Conservation (phyloP, 805 yeast genomes). For the Metschnikowia henanensis region DNA sequence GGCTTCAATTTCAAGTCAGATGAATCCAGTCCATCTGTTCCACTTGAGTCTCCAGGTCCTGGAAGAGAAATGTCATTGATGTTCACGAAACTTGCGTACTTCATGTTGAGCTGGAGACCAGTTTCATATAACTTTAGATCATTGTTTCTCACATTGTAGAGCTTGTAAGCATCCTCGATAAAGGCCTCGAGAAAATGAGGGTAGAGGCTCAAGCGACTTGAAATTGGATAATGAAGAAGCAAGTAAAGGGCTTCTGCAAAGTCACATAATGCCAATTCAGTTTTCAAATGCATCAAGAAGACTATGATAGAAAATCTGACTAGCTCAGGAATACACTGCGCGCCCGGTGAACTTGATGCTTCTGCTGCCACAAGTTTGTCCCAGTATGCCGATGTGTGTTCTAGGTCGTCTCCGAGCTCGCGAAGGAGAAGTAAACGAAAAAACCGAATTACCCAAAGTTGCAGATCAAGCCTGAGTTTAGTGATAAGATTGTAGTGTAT, state of each 20-base stretch:
- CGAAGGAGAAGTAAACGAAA: conserved; percentile 46
- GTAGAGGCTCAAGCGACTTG: conserved; percentile 14
- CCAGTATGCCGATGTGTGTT: conserved; percentile 43
- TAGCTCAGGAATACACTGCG: conserved; percentile 30
- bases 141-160: conserved; percentile 32
- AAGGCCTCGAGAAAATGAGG: conserved; percentile 26
- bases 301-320: conserved; percentile 43
- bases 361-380: conserved; percentile 44
- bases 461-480: conserved; percentile 47
- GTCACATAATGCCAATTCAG: conserved; percentile 46
- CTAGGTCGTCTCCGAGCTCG: conserved; percentile 44
- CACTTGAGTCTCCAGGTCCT: neutral
- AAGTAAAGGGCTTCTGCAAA: conserved; percentile 51
- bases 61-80: conserved; percentile 15
- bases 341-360: conserved; percentile 11
- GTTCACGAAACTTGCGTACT: conserved; percentile 39
- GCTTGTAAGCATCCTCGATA: conserved; percentile 34
- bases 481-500: conserved; percentile 45
- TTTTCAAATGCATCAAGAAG: conserved; percentile 45
- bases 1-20: conserved; percentile 8
- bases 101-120: conserved; percentile 43
- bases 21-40: neutral
- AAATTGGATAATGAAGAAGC: conserved; percentile 50
- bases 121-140: conserved; percentile 39
- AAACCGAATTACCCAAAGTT: conserved; percentile 56